phyloP scores from a whole-genome alignment of 208 protist species.

The Trypanosoma platydactyli region DNA sequence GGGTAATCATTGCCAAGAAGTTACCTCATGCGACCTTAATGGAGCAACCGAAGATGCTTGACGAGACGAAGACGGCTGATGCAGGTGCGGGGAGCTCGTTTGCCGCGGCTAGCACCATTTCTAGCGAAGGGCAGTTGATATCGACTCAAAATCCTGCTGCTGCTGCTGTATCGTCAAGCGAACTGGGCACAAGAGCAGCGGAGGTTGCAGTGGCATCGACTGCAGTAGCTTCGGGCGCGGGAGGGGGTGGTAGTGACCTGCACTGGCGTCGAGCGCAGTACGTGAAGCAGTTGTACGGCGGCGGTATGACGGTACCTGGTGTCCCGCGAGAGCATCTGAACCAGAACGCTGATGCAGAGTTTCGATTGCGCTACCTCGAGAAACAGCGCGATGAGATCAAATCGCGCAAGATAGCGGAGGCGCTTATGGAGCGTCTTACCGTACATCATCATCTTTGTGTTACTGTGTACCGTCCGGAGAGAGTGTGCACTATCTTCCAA shows the following conservation, averaged over 20 bases:
- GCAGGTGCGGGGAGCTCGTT: background rate
- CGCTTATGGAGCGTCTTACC: constrained; percentile 73
- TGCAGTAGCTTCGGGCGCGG: background rate
- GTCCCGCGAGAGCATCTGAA: constrained; percentile 52
- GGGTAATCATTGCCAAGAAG: constrained; percentile 73
- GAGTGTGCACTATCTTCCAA: constrained; percentile 52
- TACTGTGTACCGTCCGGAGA: constrained; percentile 61
- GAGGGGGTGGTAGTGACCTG: constrained; percentile 20
- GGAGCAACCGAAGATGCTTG: background rate
- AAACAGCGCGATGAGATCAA: constrained; percentile 77
- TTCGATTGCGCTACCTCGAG: constrained; percentile 74
- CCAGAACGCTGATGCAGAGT: constrained; percentile 65
- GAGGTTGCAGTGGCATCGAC: background rate
- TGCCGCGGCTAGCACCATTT: background rate
- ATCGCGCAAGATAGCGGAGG: constrained; percentile 63
- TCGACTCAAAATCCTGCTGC: background rate
- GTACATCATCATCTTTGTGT: constrained; percentile 59
- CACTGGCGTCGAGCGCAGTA: constrained; percentile 72
- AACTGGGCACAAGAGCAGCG: background rate
- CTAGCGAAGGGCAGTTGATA: background rate
- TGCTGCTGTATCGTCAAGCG: background rate
- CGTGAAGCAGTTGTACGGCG: constrained; percentile 45
- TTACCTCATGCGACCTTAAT: constrained; percentile 59
- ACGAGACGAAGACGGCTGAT: background rate
- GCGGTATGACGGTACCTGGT: constrained; percentile 32